phyloP scores from a whole-genome alignment of 306 rosid species.

The Alnus glutinosa region DNA sequence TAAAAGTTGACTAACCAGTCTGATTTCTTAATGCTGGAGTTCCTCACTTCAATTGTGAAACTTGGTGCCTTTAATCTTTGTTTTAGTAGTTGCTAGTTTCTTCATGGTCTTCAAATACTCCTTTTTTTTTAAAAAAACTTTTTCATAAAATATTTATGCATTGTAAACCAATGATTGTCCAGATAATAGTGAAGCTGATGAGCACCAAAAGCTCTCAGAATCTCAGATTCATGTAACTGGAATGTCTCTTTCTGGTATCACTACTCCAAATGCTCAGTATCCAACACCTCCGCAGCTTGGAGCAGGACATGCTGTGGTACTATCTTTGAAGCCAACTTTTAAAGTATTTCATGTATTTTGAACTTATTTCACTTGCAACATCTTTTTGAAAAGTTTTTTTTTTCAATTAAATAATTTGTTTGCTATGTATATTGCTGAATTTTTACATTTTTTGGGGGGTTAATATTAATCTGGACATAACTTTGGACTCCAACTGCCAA shows the following conservation, averaged over 20 bases:
- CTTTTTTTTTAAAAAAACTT: constrained; percentile 19
- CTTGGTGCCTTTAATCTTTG: neutral
- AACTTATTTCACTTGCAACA: neutral
- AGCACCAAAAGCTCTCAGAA: constrained; percentile 57
- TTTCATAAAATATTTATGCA: constrained; percentile 18
- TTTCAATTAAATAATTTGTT: neutral
- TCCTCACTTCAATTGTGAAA: neutral
- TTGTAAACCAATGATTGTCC: constrained; percentile 34
- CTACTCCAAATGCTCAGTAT: constrained; percentile 60
- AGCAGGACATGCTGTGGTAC: constrained; percentile 77
- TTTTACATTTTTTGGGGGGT: neutral
- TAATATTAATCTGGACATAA: neutral
- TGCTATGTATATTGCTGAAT: neutral
- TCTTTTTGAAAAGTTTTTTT: neutral
- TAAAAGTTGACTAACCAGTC: neutral
- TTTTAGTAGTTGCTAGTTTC: neutral
- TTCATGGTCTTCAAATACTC: neutral
- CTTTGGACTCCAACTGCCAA: neutral
- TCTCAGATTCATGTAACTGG: constrained; percentile 55
- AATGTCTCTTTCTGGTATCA: constrained; percentile 51
- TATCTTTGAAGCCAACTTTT: constrained; percentile 25
- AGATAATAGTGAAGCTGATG: constrained; percentile 71
- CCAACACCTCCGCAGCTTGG: constrained; percentile 70
- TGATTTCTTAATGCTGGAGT: neutral
- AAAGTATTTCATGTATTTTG: neutral